These are phyloP conservation scores for Cryptococcus sp. DNA, from an alignment of 1,284 basidiomycete species.

Conservation along the genomic window DNA sequence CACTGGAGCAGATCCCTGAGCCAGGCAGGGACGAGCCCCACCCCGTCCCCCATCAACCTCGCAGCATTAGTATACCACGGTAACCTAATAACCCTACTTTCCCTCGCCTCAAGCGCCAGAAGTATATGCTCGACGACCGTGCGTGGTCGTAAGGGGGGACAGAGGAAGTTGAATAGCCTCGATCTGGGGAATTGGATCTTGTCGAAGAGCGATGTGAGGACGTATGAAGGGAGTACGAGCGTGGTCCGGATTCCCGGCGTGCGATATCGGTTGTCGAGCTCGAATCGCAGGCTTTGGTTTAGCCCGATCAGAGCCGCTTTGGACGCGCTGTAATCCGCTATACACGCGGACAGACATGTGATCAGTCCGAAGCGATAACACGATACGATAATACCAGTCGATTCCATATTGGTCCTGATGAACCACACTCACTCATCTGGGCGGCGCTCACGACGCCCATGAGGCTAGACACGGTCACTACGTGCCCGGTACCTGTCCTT, in stretches of 20 bases:
- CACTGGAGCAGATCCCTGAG: constrained; percentile 40
- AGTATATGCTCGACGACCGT: constrained; percentile 79
- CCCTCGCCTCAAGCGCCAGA: constrained; percentile 70
- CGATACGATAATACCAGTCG: neutral
- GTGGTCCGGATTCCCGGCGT: constrained; percentile 76
- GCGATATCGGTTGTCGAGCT: constrained; percentile 60
- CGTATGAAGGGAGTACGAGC: constrained; percentile 63
- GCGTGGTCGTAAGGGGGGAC: constrained; percentile 71
- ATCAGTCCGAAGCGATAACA: constrained; percentile 72
- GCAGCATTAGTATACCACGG: constrained; percentile 56
- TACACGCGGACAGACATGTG: constrained; percentile 62
- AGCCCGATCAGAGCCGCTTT: neutral
- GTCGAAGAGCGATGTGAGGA: constrained; percentile 16
- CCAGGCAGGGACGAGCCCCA: constrained; percentile 44
- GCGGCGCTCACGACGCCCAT: constrained; percentile 73
- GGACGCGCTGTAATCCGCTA: constrained; percentile 66
- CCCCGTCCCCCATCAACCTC: constrained; percentile 31
- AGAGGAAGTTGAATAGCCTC: constrained; percentile 66
- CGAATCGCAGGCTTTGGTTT: neutral
- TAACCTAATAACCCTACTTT: constrained; percentile 68
- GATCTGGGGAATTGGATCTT: constrained; percentile 60
- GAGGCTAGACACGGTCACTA: constrained; percentile 82
- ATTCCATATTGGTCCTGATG: too few relatives aligned
- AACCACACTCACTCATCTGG: constrained; percentile 68
- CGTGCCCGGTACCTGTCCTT: constrained; percentile 72